phyloP scores from a whole-genome alignment of 768 basidiomycete genomes.

The Pisolithus marmoratus region DNA sequence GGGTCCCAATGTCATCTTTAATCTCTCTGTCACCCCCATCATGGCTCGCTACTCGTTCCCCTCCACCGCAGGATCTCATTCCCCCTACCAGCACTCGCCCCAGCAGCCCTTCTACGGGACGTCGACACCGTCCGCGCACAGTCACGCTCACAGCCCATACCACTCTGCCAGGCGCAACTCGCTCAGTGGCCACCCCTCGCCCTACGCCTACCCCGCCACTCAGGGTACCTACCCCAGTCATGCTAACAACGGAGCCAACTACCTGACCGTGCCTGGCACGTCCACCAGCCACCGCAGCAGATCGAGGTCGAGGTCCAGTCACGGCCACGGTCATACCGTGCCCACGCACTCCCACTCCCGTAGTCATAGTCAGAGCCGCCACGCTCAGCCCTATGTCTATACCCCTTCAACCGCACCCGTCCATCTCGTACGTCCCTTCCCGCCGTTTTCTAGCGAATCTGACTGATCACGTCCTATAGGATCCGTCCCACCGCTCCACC shows the following conservation, averaged over 20 bases:
- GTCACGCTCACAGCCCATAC: constrained; percentile 4
- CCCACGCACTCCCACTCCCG: neutral
- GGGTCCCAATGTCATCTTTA: no score
- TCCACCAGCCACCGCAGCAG: constrained; percentile 7
- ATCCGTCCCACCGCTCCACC: constrained; percentile 15
- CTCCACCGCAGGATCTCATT: constrained; percentile 3
- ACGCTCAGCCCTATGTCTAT: constrained; percentile 6
- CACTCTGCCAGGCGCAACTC: constrained; percentile 5
- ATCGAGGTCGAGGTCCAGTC: constrained; percentile 10
- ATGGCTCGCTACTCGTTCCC: constrained; percentile 23
- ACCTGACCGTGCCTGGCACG: constrained; percentile 8
- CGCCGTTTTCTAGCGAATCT: neutral
- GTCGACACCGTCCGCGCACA: neutral
- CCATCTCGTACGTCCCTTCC: constrained; percentile 11
- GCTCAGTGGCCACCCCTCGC: constrained; percentile 3
- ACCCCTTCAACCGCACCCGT: constrained; percentile 1
- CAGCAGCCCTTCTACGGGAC: constrained; percentile 6
- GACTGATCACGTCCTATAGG: constrained; percentile 5
- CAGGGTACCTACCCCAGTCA: neutral
- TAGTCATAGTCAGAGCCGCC: constrained; percentile 5
- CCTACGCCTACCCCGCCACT: neutral
- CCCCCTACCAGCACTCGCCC: neutral
- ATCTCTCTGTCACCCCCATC: neutral
- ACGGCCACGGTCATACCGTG: neutral
- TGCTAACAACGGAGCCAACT: neutral